Conservation (phyloP, 2,329 filamentous ascomycete species). For the Aureobasidium sp. region DNA sequence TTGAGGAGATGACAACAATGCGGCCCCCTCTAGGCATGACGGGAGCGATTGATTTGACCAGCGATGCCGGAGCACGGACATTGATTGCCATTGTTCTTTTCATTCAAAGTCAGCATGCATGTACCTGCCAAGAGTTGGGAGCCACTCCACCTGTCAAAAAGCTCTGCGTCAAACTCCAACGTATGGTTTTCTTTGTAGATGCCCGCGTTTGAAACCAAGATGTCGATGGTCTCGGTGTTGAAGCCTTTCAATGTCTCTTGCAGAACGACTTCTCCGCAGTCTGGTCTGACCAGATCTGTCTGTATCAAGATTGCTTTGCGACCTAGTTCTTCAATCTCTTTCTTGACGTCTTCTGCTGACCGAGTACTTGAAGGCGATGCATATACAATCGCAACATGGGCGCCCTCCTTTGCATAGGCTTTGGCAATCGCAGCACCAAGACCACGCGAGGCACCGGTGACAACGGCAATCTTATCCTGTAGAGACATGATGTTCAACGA, state of each 20-base stretch:
- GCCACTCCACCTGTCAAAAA: not conserved
- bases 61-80: constrained; percentile 24
- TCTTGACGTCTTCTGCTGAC: constrained; percentile 48
- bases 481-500: constrained; percentile 1
- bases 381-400: constrained; percentile 47
- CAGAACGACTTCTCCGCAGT: constrained; percentile 43
- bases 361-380: constrained; percentile 39
- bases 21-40: constrained; percentile 33
- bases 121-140: not conserved
- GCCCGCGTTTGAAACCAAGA: constrained; percentile 51
- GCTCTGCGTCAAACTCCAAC: not conserved
- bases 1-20: constrained; percentile 49
- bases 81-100: constrained; percentile 16
- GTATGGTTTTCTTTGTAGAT: constrained; percentile 1
- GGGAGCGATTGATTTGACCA: constrained; percentile 27
- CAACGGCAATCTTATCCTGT: constrained; percentile 26
- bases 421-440: constrained; percentile 35
- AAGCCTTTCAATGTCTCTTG: constrained; percentile 34
- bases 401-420: constrained; percentile 33
- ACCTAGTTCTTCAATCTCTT: constrained; percentile 28
- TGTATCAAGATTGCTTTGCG: constrained; percentile 45
- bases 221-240: constrained; percentile 45
- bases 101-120: not conserved
- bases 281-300: constrained; percentile 44
- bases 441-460: constrained; percentile 34